A percentile compares a stretch with the other conserved stretches of the same genome.
Conservation (phyloP, 2,329 filamentous ascomycete genomes). For the Xylariales sp. region DNA sequence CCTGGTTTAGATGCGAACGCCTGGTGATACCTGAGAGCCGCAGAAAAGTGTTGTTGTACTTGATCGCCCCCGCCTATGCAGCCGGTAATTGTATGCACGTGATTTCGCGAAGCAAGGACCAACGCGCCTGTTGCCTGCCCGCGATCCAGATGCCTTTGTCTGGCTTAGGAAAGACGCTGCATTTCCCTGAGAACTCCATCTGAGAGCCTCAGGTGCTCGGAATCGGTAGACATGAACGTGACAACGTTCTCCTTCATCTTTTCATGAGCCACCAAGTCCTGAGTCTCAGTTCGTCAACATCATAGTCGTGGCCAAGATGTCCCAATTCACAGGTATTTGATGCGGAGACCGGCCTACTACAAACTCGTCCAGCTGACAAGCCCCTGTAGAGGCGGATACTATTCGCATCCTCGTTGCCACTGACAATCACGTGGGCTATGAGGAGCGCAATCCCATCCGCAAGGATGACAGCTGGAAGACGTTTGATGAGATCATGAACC, state of each 20-base stretch:
- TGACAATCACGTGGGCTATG: slow-evolving; percentile 96
- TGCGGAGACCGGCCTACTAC: too few relatives aligned
- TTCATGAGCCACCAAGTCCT: too few relatives aligned
- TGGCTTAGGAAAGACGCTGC: not conserved
- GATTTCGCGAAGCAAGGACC: slow-evolving; percentile 1
- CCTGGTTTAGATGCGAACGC: too few relatives aligned
- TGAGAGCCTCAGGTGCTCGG: too few relatives aligned
- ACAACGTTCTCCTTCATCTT: too few relatives aligned
- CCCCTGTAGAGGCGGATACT: slow-evolving; percentile 66
- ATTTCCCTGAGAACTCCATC: not conserved
- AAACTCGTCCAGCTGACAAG: slow-evolving; percentile 9
- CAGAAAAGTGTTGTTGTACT: too few relatives aligned
- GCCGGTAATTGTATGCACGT: slow-evolving; percentile 6
- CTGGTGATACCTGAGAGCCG: too few relatives aligned
- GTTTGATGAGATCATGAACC: slow-evolving; percentile 90
- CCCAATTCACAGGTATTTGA: slow-evolving; percentile 22
- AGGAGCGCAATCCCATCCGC: slow-evolving; percentile 88
- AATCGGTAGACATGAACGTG: not conserved
- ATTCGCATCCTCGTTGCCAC: slow-evolving; percentile 93
- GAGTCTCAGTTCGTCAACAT: too few relatives aligned
- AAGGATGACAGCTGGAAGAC: slow-evolving; percentile 95
- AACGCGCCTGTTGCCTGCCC: slow-evolving; percentile 4
- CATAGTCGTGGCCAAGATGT: too few relatives aligned
- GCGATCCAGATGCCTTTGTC: not conserved
- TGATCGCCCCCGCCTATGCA: too few relatives aligned